Percentiles rank a stretch among this genome's conserved stretches.
phyloP scores from a whole-genome alignment of 768 basidiomycete genomes.

The Ramaria rubella region DNA sequence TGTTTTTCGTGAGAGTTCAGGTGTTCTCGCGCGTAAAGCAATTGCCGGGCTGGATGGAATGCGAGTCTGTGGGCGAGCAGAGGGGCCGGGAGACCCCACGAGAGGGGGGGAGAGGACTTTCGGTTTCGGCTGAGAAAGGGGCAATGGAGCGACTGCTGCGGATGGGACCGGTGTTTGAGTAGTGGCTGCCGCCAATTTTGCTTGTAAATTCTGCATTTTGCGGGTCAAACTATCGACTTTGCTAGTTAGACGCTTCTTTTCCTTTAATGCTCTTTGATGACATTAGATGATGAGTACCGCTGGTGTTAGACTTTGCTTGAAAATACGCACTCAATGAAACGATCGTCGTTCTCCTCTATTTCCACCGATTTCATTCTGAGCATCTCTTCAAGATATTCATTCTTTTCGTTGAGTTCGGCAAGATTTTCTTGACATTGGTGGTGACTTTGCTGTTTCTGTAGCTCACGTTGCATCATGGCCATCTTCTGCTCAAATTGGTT shows the following conservation, averaged over 20 bases:
- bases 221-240: conserved; percentile 68
- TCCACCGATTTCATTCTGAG: conserved; percentile 63
- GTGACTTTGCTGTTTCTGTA: conserved; percentile 34
- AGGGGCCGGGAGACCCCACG: neutral
- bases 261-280: conserved; percentile 59
- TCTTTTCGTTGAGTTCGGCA: conserved; percentile 58
- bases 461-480: conserved; percentile 49
- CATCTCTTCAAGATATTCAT: conserved; percentile 69
- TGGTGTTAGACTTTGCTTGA: neutral
- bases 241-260: conserved; percentile 66
- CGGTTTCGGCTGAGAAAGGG: conserved; percentile 26
- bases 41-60: conserved; percentile 15
- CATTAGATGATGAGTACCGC: conserved; percentile 4
- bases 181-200: conserved; percentile 42
- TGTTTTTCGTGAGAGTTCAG: conserved; percentile 28
- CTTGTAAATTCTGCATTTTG: conserved; percentile 66
- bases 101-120: conserved; percentile 46
- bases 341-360: conserved; percentile 82
- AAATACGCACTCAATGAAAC: conserved; percentile 62
- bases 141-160: conserved; percentile 8
- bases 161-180: conserved; percentile 6
- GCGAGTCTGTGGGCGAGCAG: neutral
- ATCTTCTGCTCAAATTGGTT: conserved; percentile 65
- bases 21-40: conserved; percentile 23
- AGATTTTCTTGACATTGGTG: conserved; percentile 52